These are phyloP conservation scores for Kazachstania bromeliacearum DNA, from an alignment of 805 yeast species.

Conservation along the genomic window DNA sequence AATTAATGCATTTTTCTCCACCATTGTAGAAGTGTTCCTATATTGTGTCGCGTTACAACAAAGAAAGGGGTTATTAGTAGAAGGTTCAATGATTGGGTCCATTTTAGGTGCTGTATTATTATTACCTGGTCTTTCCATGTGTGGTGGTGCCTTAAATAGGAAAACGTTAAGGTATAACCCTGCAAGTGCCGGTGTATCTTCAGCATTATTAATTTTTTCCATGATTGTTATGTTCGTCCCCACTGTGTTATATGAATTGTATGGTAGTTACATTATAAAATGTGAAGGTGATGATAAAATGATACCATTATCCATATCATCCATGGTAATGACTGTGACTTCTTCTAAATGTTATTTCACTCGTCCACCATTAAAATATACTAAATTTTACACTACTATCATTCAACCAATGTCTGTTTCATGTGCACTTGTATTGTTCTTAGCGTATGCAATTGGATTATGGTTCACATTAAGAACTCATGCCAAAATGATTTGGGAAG, in stretches of 20 bases:
- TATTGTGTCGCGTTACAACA: conserved; percentile 87
- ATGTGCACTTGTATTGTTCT: conserved; percentile 70
- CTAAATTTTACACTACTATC: conserved; percentile 53
- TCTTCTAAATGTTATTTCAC: conserved; percentile 53
- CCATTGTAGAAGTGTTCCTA: conserved; percentile 84
- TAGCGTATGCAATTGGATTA: conserved; percentile 80
- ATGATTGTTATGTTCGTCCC: conserved; percentile 89
- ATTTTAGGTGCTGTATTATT: conserved; percentile 85
- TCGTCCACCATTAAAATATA: conserved; percentile 67
- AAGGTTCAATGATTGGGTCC: conserved; percentile 92
- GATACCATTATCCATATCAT: conserved; percentile 15
- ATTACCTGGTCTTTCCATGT: conserved; percentile 92
- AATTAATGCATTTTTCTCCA: conserved; percentile 93
- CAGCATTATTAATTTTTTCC: conserved; percentile 89
- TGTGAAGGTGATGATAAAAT: conserved; percentile 34
- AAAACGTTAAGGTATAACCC: conserved; percentile 96
- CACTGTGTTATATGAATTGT: conserved; percentile 78
- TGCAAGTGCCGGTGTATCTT: conserved; percentile 91
- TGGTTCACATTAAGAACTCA: conserved; percentile 92
- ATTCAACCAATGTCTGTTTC: conserved; percentile 73
- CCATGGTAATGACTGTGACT: conserved; percentile 38
- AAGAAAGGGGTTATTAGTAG: conserved; percentile 80
- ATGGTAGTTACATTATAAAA: conserved; percentile 72
- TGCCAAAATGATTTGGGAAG: conserved; percentile 91
- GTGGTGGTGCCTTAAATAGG: conserved; percentile 88